Percentiles rank a stretch among this genome's conserved stretches.
phyloP scores from a whole-genome alignment of 2,329 filamentous ascomycete species.

The Aspergillus melleus region DNA sequence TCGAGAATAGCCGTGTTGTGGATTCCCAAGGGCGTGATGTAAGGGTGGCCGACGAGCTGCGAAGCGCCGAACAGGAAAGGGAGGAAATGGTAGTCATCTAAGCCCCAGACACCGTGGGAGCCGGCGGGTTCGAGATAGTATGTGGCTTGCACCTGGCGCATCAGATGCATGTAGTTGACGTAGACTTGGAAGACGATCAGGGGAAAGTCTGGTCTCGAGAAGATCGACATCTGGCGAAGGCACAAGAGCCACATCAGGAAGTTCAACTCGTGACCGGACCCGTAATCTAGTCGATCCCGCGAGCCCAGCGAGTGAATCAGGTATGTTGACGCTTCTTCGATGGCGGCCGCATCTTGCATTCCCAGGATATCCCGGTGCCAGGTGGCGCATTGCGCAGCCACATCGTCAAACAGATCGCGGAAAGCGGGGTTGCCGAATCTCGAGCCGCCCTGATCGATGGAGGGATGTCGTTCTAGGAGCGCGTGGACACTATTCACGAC shows the following conservation, averaged over 20 bases:
- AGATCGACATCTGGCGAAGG: constrained; percentile 72
- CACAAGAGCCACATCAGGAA: constrained; percentile 97
- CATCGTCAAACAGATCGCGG: constrained; percentile 68
- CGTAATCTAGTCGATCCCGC: constrained; percentile 86
- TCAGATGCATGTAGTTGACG: constrained; percentile 75
- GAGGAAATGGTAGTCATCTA: constrained; percentile 96
- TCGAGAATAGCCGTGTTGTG: constrained; percentile 87
- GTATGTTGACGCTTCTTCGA: constrained; percentile 75
- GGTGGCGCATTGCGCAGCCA: constrained; percentile 38
- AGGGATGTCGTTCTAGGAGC: constrained; percentile 69
- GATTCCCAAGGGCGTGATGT: constrained; percentile 74
- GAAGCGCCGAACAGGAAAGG: constrained; percentile 94
- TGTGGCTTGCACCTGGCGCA: constrained; percentile 83
- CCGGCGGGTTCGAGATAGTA: constrained; percentile 98
- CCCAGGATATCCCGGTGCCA: constrained; percentile 46
- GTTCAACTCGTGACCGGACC: constrained; percentile 95
- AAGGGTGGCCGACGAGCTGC: constrained; percentile 82
- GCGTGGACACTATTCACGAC: constrained; percentile 70
- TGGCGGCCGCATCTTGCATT: constrained; percentile 48
- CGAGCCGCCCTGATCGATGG: constrained; percentile 82
- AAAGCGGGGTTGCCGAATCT: constrained; percentile 95
- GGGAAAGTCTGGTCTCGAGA: constrained; percentile 68
- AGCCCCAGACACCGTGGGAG: constrained; percentile 95
- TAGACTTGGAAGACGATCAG: constrained; percentile 77
- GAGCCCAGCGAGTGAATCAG: constrained; percentile 84